phyloP scores from a whole-genome alignment of 257 asterid genomes.

The Thymus mandschuricus region DNA sequence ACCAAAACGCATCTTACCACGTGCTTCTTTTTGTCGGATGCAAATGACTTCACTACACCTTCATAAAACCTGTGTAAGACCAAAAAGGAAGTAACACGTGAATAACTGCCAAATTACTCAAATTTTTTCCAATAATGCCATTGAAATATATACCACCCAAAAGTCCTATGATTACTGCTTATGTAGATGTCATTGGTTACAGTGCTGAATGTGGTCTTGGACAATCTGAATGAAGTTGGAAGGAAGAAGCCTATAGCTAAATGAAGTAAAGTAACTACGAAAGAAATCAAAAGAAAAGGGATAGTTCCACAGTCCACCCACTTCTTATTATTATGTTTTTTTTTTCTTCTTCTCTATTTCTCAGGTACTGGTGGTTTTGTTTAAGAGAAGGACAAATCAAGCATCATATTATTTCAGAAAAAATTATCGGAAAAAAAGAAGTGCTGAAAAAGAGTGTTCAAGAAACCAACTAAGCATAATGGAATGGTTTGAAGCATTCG shows the following conservation, averaged over 20 bases:
- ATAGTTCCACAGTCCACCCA: neutral
- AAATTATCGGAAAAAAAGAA: too few species aligned
- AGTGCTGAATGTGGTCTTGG: constrained; percentile 10
- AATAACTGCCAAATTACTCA: constrained; percentile 10
- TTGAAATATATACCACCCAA: constrained; percentile 7
- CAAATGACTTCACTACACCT: constrained; percentile 89
- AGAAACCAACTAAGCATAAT: constrained; percentile 10
- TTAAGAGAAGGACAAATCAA: neutral
- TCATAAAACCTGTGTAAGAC: constrained; percentile 72
- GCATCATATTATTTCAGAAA: constrained; percentile 16
- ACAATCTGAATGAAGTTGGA: constrained; percentile 18
- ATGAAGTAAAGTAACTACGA: constrained; percentile 1
- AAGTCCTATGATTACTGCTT: constrained; percentile 12
- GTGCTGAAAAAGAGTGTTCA: neutral
- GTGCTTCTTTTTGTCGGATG: constrained; percentile 76
- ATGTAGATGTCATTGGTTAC: neutral
- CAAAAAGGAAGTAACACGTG: constrained; percentile 28
- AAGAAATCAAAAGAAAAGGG: constrained; percentile 5
- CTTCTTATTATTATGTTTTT: neutral
- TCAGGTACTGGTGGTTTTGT: constrained; percentile 12
- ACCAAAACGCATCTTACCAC: constrained; percentile 65
- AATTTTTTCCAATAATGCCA: constrained; percentile 13
- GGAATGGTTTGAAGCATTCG: constrained; percentile 1
- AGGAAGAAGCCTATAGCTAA: constrained; percentile 18
- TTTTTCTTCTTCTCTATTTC: neutral